A percentile compares a stretch with the other conserved stretches of the same genome.
Evolutionary conservation across 1,139 yeast species (phyloP).

Genomic region (Yamadazyma sp.): DNA sequence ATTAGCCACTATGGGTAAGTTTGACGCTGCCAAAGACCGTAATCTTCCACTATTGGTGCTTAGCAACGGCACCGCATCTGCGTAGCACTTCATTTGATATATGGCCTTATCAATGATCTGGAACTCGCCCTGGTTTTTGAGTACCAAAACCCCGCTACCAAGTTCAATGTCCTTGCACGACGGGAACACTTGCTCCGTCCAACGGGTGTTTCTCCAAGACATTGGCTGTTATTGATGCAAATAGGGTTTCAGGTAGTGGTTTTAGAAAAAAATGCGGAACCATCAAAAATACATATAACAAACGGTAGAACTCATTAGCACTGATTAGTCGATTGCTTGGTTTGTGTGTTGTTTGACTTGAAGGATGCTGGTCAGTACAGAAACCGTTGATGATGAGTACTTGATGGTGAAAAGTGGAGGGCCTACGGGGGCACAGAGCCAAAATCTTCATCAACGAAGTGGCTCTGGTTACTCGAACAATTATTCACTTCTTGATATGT

Average conservation of each 20-base stretch:
- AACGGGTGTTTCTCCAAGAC: constrained; percentile 40
- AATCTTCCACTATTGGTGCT: constrained; percentile 40
- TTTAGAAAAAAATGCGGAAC: neutral
- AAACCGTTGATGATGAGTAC: neutral
- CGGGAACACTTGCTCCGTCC: constrained; percentile 26
- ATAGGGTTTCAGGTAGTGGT: neutral
- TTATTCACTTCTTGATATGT: constrained; percentile 31
- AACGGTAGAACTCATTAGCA: neutral
- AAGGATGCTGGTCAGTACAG: constrained; percentile 2
- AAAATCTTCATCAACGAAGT: constrained; percentile 5
- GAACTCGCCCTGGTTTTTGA: constrained; percentile 22
- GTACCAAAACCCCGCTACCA: constrained; percentile 36
- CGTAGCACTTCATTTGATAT: constrained; percentile 40
- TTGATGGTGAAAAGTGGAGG: constrained; percentile 2
- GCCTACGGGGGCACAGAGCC: neutral
- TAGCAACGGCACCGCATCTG: constrained; percentile 40
- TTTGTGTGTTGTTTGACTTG: no score
- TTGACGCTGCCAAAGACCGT: constrained; percentile 24
- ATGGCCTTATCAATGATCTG: constrained; percentile 25
- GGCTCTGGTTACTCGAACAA: constrained; percentile 28
- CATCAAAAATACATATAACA: neutral
- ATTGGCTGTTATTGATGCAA: constrained; percentile 16
- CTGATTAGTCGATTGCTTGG: neutral
- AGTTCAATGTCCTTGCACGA: constrained; percentile 33
- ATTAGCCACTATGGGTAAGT: constrained; percentile 38